Percentiles rank a stretch among this genome's conserved stretches.
Evolutionary conservation across 2,329 filamentous ascomycete species (phyloP).

Genomic region (Aspergillus tanneri): DNA sequence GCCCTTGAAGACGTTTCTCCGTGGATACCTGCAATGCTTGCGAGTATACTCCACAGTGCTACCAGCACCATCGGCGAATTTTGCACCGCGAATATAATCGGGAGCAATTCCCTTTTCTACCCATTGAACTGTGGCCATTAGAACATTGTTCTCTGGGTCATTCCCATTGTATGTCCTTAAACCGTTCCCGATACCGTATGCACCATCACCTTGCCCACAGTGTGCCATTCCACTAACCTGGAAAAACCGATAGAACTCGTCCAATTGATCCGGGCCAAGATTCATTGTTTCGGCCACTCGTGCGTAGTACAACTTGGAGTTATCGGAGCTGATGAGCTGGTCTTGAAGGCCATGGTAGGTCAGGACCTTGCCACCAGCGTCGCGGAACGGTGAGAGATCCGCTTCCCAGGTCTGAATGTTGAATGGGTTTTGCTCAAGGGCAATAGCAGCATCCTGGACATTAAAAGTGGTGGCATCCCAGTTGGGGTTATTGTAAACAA

Average conservation of each 20-base stretch:
- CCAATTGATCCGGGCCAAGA: conserved; percentile 29
- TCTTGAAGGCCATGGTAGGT: conserved; percentile 46
- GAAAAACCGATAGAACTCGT: conserved; percentile 51
- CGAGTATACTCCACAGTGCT: conserved; percentile 45
- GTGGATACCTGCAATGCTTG: conserved; percentile 48
- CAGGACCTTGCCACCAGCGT: conserved; percentile 44
- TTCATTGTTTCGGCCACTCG: conserved; percentile 44
- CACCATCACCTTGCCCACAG: conserved; percentile 46
- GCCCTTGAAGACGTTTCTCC: conserved; percentile 32
- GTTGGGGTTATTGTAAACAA: conserved; percentile 41
- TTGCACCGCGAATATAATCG: conserved; percentile 45
- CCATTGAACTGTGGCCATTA: conserved; percentile 52
- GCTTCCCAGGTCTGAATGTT: conserved; percentile 51
- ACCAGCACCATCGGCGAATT: conserved; percentile 43
- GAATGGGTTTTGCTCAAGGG: conserved; percentile 45
- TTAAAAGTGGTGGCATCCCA: conserved; percentile 43
- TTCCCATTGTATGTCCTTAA: conserved; percentile 18
- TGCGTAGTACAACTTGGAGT: conserved; percentile 54
- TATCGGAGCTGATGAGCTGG: conserved; percentile 53
- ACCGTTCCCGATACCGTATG: conserved; percentile 44
- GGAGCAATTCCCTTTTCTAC: conserved; percentile 47
- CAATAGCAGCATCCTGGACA: conserved; percentile 38
- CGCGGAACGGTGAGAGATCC: conserved; percentile 49
- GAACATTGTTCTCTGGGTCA: conserved; percentile 47
- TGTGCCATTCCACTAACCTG: conserved; percentile 56